Evolutionary conservation across 2,329 filamentous ascomycete genomes (phyloP).

Genomic region (Ophiostoma sp.): DNA sequence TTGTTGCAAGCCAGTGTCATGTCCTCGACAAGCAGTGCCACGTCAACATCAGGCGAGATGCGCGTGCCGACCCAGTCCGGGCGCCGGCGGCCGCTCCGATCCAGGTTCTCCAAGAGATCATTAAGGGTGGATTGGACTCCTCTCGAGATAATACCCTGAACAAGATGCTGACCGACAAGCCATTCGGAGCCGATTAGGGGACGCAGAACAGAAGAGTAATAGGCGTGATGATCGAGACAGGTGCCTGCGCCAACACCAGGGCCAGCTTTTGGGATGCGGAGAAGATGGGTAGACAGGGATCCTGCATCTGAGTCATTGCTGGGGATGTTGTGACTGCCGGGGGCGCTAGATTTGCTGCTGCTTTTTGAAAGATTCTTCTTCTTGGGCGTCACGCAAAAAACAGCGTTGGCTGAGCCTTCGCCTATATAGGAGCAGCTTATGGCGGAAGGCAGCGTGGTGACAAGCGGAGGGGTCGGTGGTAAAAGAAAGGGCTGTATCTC

Average conservation of each 20-base stretch:
- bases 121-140: slow-evolving; percentile 48
- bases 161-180: slow-evolving; percentile 52
- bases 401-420: slow-evolving; percentile 73
- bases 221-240: slow-evolving; percentile 38
- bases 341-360: neutral
- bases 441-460: slow-evolving; percentile 19
- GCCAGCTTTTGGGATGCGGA: slow-evolving; percentile 41
- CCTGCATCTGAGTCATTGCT: slow-evolving; percentile 11
- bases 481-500: neutral
- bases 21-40: slow-evolving; percentile 67
- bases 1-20: slow-evolving; percentile 49
- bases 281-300: slow-evolving; percentile 22
- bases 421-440: slow-evolving; percentile 40
- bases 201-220: slow-evolving; percentile 48
- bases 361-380: neutral
- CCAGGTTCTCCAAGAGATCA: slow-evolving; percentile 43
- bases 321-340: neutral
- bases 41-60: slow-evolving; percentile 51
- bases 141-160: slow-evolving; percentile 39
- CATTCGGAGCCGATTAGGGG: slow-evolving; percentile 51
- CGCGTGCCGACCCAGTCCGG: slow-evolving; percentile 45
- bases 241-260: slow-evolving; percentile 40
- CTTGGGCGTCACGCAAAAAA: slow-evolving; percentile 43
- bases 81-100: slow-evolving; percentile 31
- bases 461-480: slow-evolving; percentile 20